Evolutionary conservation across 768 basidiomycete genomes (phyloP), one percentile per base, ranked within the genome.

Genomic region (Leccinum broughii): DNA sequence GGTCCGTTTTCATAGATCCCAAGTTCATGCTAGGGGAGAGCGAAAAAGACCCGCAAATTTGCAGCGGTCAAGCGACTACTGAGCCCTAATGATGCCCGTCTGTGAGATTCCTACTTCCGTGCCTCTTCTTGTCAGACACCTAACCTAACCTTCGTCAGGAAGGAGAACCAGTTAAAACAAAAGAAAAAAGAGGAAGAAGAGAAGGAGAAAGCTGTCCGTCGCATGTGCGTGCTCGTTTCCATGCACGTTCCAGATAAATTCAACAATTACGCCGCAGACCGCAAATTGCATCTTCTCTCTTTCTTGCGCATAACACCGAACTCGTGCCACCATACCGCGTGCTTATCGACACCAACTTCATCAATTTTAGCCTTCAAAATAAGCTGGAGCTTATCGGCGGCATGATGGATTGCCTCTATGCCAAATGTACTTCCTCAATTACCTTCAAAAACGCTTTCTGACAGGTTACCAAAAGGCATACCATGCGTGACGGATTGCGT

Each of bases 381-480:
- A 97, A 98, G 75, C 78, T 99, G 64, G 97, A 99, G 74, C 83
- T 98, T 57, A 81, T 98, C 22, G 87, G 89, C 68, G 95, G 92
- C n/a, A 98, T 99, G 97, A 98, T 99, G 97, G 97, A 99, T 70
- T 96, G 94, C 69, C 80, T 98, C 15, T 97, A 93, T 75, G 97
- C 97, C 13, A 98, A 99, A 79, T 98, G 96, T 96, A 65, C 58
- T 85, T 74, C 37, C 6, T 44, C 32, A 17, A 54, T 24, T 13
- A 15, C 51, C 54, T 51, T 3, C 34, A 17, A 11, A 5, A 4
- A 51, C 55, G 44, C 58, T 30, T 39, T 41, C 54, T 65, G 41
- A 64, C 49, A 54, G 17, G 56, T 48, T 49, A 26, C 46, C 51
- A 39, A 22, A 67, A 98, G 96, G 95, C 74, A 98, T 98, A 67